Base-by-base conservation (phyloP, 371 early-diverging fungal species). In the Mucor lusitanicus region DNA sequence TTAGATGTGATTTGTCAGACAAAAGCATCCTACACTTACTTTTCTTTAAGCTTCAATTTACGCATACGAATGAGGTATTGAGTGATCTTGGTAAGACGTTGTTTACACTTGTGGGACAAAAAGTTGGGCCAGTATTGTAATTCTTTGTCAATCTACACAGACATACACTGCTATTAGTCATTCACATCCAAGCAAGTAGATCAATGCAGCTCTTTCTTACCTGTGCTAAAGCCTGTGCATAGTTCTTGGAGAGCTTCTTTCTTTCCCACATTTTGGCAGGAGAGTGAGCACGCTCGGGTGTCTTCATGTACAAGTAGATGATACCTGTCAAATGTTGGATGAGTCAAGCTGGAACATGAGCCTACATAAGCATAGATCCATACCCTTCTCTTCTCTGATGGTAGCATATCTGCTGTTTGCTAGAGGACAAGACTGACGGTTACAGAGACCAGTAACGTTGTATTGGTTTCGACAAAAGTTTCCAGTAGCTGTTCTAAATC, bases 341-440 rank as follows among this genome's bases (percentile, higher is more conserved):
- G 23, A 23, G 23, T 50, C 9, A 50, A 25, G 11, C 6, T 19
- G 23, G 5, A 11, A 11, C 12, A 50, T 12, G 7, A 1, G 21
- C 11, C 23, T 3, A 25, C 9, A 21, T 25, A 0, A 21, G 0
- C 12, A 12, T 23, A 44, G n/a, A 37, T 25, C 17, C 7, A n/a
- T 81, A 78, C 96, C 97, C 33, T 95, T 84, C 44, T 86, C 81
- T 74, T 98, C 99, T 72, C 98, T 92, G 40, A 99, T 91, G 4
- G 99, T 99, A 21, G 99, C 99, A 81, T 99, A 99, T 72, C 94
- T 90, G 61, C 92, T 90, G 85, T 99, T 99, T 60, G 99, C 98
- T 68, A 99, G 85, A 15, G 99, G 99, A 80, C 99, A 99, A 11
- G 96, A 94, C 72, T 92, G 93, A 42, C 96, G 89, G 82, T 93